Base-by-base conservation (phyloP, 306 rosid species). In the Astragalus glycyphyllos region DNA sequence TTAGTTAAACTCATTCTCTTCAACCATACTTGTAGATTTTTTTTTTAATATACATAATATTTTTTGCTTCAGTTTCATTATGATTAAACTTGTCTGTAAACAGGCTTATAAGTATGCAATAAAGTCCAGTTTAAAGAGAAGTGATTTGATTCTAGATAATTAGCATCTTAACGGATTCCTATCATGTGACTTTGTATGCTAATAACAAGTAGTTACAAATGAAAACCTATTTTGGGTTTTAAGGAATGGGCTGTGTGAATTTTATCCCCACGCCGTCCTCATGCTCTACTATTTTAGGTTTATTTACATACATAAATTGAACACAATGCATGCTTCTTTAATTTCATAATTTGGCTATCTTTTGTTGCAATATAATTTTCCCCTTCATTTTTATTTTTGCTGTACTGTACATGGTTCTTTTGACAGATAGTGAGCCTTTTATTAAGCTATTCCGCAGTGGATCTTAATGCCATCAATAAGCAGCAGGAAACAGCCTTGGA, bases 401-500 rank as follows among this genome's bases (percentile, higher is more conserved):
- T 23, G 16, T 51, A n/a, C 69, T 76, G 84, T 72, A 15, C 60
- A 4, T 17, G 50, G 42, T 76, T 69, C n/a, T 70, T 26, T 37
- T 85, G 58, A 44, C 92, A 94, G 99, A 89, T 85, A 68, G 89
- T 91, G 65, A 47, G 38, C 75, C 77, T 86, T 73, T 65, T 94
- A 84, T 80, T 94, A 57, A 84, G 49, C 79, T 84, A 81, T 76
- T 56, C 76, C 45, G 83, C 94, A 42, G 37, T 85, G 67, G 92
- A 91, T 35, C 83, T 94, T 60, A 94, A 94, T 17, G 90, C 86
- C 14, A 84, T 94, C 73, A 94, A 94, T 64, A 90, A 73, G 76
- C 90, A 89, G 46, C 81, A 37, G 0, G 97, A 94, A 67, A 91
- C 99, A 3, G 96, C 96, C 14, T 86, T 87, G 88, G 99, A 94